Conservation (phyloP, 495 filamentous ascomycete genomes). For the Lasiosphaeria miniovina region DNA sequence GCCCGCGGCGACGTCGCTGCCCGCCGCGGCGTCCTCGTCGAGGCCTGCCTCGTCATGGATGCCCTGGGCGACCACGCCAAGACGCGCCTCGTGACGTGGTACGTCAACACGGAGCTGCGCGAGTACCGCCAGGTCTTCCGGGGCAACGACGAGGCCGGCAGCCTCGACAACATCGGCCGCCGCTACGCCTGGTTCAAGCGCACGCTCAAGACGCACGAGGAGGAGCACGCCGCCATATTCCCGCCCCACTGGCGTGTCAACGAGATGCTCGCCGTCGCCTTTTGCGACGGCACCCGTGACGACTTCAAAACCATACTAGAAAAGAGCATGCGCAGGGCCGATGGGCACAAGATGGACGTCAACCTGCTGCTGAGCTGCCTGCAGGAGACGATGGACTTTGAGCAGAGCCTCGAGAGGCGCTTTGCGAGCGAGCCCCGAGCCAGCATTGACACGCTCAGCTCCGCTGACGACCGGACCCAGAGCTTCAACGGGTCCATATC, state of each 20-base stretch:
- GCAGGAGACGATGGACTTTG: conserved; percentile 96
- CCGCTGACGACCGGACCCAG: conserved; percentile 69
- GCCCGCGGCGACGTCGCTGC: conserved; percentile 79
- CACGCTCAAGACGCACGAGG: conserved; percentile 93
- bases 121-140: conserved; percentile 95
- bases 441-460: conserved; percentile 91
- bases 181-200: conserved; percentile 95
- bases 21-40: conserved; percentile 67
- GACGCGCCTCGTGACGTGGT: conserved; percentile 85
- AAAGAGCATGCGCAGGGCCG: conserved; percentile 71
- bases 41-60: conserved; percentile 93
- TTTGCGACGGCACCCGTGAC: conserved; percentile 91
- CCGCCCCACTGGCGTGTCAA: conserved; percentile 85
- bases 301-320: conserved; percentile 93
- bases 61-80: conserved; percentile 87
- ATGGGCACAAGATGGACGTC: conserved; percentile 84
- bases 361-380: conserved; percentile 87
- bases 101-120: conserved; percentile 93
- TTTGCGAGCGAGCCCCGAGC: conserved; percentile 74
- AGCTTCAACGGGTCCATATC: conserved; percentile 91
- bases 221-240: conserved; percentile 87
- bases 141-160: conserved; percentile 95
- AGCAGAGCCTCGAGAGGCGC: conserved; percentile 82
- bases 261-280: conserved; percentile 85
- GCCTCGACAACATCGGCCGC: conserved; percentile 92